These are phyloP conservation scores for Typha latifolia DNA, from an alignment of 176 grass and related monocot genomes.

Conservation along the genomic window DNA sequence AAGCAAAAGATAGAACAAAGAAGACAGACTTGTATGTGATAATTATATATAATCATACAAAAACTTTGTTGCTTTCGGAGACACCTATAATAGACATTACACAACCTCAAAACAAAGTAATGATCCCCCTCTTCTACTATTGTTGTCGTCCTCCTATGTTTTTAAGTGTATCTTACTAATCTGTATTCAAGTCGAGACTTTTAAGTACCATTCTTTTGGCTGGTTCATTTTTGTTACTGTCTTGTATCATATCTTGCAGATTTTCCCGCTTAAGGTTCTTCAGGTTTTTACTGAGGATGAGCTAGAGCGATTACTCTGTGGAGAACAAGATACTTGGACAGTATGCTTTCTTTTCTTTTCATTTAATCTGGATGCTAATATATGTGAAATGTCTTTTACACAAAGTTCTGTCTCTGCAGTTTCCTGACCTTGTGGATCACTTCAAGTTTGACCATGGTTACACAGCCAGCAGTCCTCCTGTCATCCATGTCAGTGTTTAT, in stretches of 20 bases:
- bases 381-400: neutral
- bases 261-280: conserved; percentile 63
- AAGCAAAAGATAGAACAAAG: too few species aligned
- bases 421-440: conserved; percentile 75
- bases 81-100: too few species aligned
- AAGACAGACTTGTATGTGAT: too few species aligned
- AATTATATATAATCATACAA: too few species aligned
- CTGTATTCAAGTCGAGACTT: neutral
- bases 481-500: conserved; percentile 56
- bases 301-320: conserved; percentile 70
- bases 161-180: too few species aligned
- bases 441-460: conserved; percentile 99
- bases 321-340: conserved; percentile 81
- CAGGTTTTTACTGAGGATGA: conserved; percentile 76
- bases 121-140: too few species aligned
- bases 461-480: conserved; percentile 62
- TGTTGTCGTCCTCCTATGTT: too few species aligned
- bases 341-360: conserved; percentile 40
- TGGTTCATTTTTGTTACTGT: neutral
- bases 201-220: neutral
- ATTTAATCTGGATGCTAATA: conserved; percentile 7
- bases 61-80: too few species aligned
- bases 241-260: conserved; percentile 29
- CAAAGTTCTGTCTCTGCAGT: conserved; percentile 39
- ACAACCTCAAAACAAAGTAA: too few species aligned